A percentile compares a stretch with the other conserved stretches of the same genome.
Evolutionary conservation across 495 filamentous ascomycete species (phyloP).

Genomic region (Talaromyces liani): DNA sequence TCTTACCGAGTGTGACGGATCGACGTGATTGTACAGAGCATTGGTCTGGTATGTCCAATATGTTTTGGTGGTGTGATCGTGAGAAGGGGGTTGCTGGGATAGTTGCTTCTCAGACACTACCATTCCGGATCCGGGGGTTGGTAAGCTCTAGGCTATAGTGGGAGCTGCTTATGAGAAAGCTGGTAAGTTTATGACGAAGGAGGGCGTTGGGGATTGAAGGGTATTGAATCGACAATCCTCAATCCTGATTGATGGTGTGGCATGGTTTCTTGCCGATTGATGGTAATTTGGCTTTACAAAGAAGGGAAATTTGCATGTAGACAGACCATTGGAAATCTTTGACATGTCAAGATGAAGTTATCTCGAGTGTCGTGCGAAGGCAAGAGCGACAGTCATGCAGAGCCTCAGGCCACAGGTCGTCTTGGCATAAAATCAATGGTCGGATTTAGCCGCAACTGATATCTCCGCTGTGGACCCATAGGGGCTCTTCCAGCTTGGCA

Average conservation of each 20-base stretch:
- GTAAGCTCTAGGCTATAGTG: constrained; percentile 29
- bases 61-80: constrained; percentile 52
- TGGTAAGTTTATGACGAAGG: not conserved
- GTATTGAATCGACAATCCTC: not conserved
- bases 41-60: constrained; percentile 49
- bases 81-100: constrained; percentile 50
- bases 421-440: not conserved
- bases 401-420: not conserved
- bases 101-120: constrained; percentile 44
- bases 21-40: constrained; percentile 34
- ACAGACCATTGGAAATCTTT: no score
- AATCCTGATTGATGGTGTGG: not conserved
- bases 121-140: constrained; percentile 36
- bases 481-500: not conserved
- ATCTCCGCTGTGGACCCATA: not conserved
- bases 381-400: not conserved
- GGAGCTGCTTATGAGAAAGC: constrained; percentile 24
- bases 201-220: not conserved
- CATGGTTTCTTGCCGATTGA: no score
- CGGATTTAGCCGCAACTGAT: no score
- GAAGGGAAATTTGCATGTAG: no score
- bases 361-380: no score
- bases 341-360: no score
- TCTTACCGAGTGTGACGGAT: constrained; percentile 29
- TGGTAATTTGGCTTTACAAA: no score